phyloP scores from a whole-genome alignment of 1,139 yeast species.

The Debaryomycetaceae sp. region DNA sequence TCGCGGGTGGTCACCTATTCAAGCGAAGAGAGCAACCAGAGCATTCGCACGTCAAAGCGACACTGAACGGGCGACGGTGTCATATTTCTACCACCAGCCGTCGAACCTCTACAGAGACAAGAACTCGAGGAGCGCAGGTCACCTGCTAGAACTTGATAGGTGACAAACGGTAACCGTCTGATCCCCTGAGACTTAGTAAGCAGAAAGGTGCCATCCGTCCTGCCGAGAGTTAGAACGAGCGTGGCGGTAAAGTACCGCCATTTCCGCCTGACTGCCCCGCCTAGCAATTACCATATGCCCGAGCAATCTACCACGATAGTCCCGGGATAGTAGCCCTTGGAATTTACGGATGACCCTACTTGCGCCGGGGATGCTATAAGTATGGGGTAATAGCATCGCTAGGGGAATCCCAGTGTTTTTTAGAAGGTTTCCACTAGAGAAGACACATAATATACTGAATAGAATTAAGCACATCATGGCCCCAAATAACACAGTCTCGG shows the following conservation, averaged over 20 bases:
- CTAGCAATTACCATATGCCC: not conserved
- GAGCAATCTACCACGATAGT: not conserved
- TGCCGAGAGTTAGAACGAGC: not conserved
- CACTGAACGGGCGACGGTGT: too few species aligned
- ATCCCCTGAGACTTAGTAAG: too few species aligned
- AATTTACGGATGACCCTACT: not conserved
- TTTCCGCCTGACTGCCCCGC: not conserved
- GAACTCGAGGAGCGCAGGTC: too few species aligned
- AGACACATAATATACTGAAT: not conserved
- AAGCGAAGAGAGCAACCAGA: too few species aligned
- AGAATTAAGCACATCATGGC: conserved; percentile 1
- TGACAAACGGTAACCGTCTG: too few species aligned
- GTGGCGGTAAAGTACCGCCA: not conserved
- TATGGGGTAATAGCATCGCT: not conserved
- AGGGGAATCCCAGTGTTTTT: too few species aligned
- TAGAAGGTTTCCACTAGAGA: too few species aligned
- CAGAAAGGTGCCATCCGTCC: not conserved
- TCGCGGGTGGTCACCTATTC: too few species aligned
- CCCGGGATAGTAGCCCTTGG: not conserved
- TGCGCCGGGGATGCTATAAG: conserved; percentile 4
- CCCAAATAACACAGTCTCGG: conserved; percentile 27
- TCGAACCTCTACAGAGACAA: too few species aligned
- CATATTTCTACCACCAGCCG: too few species aligned
- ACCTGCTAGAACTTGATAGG: too few species aligned
- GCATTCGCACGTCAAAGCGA: too few species aligned